These are phyloP conservation scores for Pythium myriotylum DNA, from an alignment of 352 stramenopile genomes.

Conservation along the genomic window DNA sequence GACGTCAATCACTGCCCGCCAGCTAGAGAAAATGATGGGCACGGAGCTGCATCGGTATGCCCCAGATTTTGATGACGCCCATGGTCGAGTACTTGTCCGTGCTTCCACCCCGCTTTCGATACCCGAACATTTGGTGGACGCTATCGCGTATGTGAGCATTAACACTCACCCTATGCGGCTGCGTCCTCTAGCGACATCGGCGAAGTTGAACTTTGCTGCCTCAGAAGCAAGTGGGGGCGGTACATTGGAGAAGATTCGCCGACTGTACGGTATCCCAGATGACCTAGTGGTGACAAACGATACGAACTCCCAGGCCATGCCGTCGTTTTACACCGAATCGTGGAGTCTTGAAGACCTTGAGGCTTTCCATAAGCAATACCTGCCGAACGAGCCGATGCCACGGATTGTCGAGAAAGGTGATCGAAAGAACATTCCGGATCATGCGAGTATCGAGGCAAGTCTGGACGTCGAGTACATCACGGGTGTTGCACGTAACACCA, in stretches of 20 bases:
- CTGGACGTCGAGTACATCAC: conserved; percentile 93
- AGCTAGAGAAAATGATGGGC: conserved; percentile 50
- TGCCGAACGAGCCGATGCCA: conserved; percentile 49
- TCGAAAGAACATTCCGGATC: conserved; percentile 43
- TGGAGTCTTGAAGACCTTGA: conserved; percentile 60
- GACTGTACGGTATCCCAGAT: conserved; percentile 66
- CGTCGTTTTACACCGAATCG: conserved; percentile 80
- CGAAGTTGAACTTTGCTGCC: background rate
- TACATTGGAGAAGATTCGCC: conserved; percentile 49
- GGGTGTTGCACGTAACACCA: conserved; percentile 73
- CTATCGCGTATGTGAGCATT: conserved; percentile 69
- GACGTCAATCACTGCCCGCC: conserved; percentile 43
- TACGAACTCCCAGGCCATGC: conserved; percentile 59
- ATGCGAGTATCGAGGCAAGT: conserved; percentile 72
- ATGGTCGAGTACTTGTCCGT: conserved; percentile 40
- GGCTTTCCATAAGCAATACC: conserved; percentile 56
- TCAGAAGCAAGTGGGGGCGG: background rate
- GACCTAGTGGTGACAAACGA: conserved; percentile 70
- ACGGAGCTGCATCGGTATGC: conserved; percentile 60
- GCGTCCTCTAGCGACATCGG: conserved; percentile 40
- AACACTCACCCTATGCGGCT: conserved; percentile 68
- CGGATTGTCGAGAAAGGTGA: conserved; percentile 56
- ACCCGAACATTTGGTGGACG: conserved; percentile 38
- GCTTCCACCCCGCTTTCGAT: conserved; percentile 36
- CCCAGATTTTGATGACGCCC: background rate